These are phyloP conservation scores for Fusarium succisae DNA, from an alignment of 2,329 filamentous ascomycete genomes.

Conservation along the genomic window DNA sequence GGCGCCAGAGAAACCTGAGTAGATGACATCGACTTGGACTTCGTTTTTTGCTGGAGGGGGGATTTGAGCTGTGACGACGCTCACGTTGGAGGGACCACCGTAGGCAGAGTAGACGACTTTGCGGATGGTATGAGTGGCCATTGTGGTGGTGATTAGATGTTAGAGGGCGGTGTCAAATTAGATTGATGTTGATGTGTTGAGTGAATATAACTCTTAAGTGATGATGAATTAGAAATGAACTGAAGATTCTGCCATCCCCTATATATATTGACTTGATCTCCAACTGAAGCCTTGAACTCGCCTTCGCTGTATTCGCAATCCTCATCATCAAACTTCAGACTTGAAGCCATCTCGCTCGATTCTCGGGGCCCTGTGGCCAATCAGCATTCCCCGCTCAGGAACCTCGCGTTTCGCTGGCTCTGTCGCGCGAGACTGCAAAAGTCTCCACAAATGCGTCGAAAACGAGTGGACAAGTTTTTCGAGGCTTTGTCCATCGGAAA, in stretches of 20 bases:
- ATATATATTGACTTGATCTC: not conserved
- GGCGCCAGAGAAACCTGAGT: slow-evolving; percentile 57
- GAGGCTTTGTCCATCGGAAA: not conserved
- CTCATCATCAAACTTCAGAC: not conserved
- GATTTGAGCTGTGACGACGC: slow-evolving; percentile 48
- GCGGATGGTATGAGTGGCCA: slow-evolving; percentile 49
- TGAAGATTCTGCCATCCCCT: not conserved
- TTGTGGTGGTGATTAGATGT: not conserved
- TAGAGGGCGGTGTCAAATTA: not conserved
- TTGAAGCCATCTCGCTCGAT: not conserved
- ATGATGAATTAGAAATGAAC: not conserved
- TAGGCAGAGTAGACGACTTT: slow-evolving; percentile 56
- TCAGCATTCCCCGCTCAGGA: not conserved
- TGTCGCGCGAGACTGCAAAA: not conserved
- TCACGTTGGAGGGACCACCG: slow-evolving; percentile 52
- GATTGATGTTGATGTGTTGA: not conserved
- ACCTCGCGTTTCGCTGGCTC: slow-evolving; percentile 17
- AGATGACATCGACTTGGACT: slow-evolving; percentile 58
- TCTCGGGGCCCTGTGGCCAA: not conserved
- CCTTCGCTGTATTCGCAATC: not conserved
- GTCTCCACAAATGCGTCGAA: not conserved
- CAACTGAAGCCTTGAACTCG: not conserved
- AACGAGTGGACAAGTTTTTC: slow-evolving; percentile 5
- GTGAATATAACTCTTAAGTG: not conserved
- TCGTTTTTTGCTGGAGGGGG: slow-evolving; percentile 53